Evolutionary conservation across 2,329 filamentous ascomycete genomes (phyloP).

Genomic region (Fusarium sp.): DNA sequence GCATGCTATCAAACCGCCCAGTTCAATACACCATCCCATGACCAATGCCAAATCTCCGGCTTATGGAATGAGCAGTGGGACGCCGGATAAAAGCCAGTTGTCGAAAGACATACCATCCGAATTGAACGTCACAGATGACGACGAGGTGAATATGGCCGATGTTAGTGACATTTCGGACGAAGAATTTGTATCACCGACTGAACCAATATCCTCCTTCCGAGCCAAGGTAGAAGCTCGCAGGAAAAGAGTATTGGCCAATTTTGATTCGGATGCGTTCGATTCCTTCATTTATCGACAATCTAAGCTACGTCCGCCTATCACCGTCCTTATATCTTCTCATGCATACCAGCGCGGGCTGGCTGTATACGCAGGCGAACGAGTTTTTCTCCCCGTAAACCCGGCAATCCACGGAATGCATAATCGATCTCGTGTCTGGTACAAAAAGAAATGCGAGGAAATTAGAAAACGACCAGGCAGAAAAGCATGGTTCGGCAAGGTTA

Average conservation of each 20-base stretch:
- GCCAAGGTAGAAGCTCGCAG: constrained; percentile 24
- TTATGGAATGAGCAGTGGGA: constrained; percentile 12
- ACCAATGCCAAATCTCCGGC: constrained; percentile 7
- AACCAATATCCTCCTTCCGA: constrained; percentile 11
- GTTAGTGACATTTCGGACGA: constrained; percentile 20
- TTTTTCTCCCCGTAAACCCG: constrained; percentile 65
- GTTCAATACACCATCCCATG: constrained; percentile 6
- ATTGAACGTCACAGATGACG: constrained; percentile 5
- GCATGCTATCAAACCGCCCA: constrained; percentile 1
- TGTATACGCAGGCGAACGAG: constrained; percentile 48
- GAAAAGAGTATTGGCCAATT: constrained; percentile 24
- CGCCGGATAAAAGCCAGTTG: background rate
- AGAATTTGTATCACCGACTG: constrained; percentile 2
- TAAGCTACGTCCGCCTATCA: constrained; percentile 43
- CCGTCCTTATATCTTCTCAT: constrained; percentile 30
- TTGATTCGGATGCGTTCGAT: constrained; percentile 54
- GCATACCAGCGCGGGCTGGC: constrained; percentile 11
- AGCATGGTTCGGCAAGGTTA: constrained; percentile 62
- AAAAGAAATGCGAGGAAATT: constrained; percentile 65
- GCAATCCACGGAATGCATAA: constrained; percentile 62
- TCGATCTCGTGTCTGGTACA: constrained; percentile 61
- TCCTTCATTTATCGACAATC: constrained; percentile 57
- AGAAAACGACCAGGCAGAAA: constrained; percentile 63
- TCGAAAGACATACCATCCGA: constrained; percentile 2
- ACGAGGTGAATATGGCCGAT: constrained; percentile 28